Evolutionary conservation across 495 filamentous ascomycete genomes (phyloP).

Genomic region (Penicillium coprophilum): DNA sequence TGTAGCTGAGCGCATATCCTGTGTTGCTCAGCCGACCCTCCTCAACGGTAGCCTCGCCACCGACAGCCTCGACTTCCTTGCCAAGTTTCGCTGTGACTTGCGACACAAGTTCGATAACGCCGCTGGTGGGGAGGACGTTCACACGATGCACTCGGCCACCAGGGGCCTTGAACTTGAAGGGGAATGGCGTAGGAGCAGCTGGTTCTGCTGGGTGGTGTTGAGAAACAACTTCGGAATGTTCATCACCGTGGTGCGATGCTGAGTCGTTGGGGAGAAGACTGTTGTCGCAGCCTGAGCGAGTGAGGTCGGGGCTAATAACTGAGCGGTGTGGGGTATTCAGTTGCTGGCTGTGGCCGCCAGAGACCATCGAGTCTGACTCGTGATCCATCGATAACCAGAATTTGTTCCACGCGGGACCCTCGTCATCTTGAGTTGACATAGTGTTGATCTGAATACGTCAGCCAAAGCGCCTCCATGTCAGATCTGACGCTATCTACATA

Average conservation of each 20-base stretch:
- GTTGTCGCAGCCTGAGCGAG: slow-evolving; percentile 63
- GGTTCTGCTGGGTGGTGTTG: slow-evolving; percentile 48
- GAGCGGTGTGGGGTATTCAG: slow-evolving; percentile 61
- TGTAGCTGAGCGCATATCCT: slow-evolving; percentile 94
- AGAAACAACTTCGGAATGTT: slow-evolving; percentile 61
- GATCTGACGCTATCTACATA: slow-evolving; percentile 40
- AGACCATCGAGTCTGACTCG: slow-evolving; percentile 95
- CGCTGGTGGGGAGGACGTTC: slow-evolving; percentile 76
- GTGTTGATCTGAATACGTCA: slow-evolving; percentile 59
- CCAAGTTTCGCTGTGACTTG: slow-evolving; percentile 85
- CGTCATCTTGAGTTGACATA: slow-evolving; percentile 77
- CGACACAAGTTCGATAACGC: slow-evolving; percentile 76
- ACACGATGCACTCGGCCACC: slow-evolving; percentile 92
- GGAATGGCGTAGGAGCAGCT: slow-evolving; percentile 75
- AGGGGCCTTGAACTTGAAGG: slow-evolving; percentile 99
- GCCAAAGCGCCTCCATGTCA: neutral
- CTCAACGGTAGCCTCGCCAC: slow-evolving; percentile 68
- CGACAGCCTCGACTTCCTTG: slow-evolving; percentile 79
- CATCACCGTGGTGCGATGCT: slow-evolving; percentile 87
- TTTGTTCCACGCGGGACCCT: slow-evolving; percentile 98
- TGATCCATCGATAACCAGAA: slow-evolving; percentile 98
- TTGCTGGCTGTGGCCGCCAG: slow-evolving; percentile 74
- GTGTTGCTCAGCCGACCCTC: slow-evolving; percentile 75
- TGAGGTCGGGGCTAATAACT: slow-evolving; percentile 74
- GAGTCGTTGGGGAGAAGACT: slow-evolving; percentile 91